Evolutionary conservation across 805 yeast species (phyloP).

Genomic region (Wickerhamiella sergipiensis): DNA sequence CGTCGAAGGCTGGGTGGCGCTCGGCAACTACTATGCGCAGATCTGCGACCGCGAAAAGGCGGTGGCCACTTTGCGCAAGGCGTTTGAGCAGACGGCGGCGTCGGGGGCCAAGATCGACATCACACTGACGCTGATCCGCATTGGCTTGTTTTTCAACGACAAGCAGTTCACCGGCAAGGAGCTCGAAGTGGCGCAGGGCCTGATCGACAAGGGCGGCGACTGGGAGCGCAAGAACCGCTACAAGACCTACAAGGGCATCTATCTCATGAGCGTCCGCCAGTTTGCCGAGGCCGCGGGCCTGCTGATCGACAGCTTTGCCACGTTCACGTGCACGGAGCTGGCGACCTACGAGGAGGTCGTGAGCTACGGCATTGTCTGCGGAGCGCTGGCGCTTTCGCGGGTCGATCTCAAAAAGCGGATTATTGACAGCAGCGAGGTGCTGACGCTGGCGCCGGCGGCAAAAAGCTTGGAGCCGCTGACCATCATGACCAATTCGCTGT

Average conservation of each 20-base stretch:
- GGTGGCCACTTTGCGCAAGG: slow-evolving; percentile 48
- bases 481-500: slow-evolving; percentile 70
- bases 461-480: slow-evolving; percentile 66
- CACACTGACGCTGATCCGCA: slow-evolving; percentile 62
- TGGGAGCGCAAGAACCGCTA: slow-evolving; percentile 96
- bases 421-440: slow-evolving; percentile 86
- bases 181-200: slow-evolving; percentile 54
- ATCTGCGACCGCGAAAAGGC: slow-evolving; percentile 76
- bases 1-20: slow-evolving; percentile 57
- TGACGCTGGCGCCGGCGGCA: slow-evolving; percentile 57
- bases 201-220: slow-evolving; percentile 95
- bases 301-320: slow-evolving; percentile 81
- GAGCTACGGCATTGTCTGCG: slow-evolving; percentile 76
- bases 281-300: slow-evolving; percentile 75
- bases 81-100: slow-evolving; percentile 66
- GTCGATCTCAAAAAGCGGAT: slow-evolving; percentile 71
- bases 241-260: slow-evolving; percentile 83
- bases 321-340: slow-evolving; percentile 86
- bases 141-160: slow-evolving; percentile 85
- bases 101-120: slow-evolving; percentile 87
- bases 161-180: slow-evolving; percentile 52
- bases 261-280: slow-evolving; percentile 69
- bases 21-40: slow-evolving; percentile 78
- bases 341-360: slow-evolving; percentile 84
- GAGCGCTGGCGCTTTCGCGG: slow-evolving; percentile 69